These are phyloP conservation scores for Sclerotiophoma versabilis DNA, from an alignment of 2,329 filamentous ascomycete genomes.

Conservation along the genomic window DNA sequence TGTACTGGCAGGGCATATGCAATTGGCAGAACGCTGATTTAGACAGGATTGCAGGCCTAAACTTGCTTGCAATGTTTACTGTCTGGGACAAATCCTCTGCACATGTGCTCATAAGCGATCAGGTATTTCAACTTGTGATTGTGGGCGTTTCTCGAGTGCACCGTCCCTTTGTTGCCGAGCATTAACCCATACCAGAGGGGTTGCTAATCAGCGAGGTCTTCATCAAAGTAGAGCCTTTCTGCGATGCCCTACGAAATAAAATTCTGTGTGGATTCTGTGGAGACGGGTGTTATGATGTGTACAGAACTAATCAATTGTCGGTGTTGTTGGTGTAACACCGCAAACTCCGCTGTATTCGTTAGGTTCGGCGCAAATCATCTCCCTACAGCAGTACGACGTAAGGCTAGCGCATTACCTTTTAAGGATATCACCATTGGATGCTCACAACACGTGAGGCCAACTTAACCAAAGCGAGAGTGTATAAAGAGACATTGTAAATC, in stretches of 20 bases:
- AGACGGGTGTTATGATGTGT: background rate
- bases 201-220: background rate
- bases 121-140: too few relatives aligned
- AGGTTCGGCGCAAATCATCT: background rate
- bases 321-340: background rate
- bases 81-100: too few relatives aligned
- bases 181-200: too few relatives aligned
- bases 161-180: too few relatives aligned
- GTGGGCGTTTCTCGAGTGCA: too few relatives aligned
- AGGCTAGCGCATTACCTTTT: constrained; percentile 1
- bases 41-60: too few relatives aligned
- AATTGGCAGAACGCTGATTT: too few relatives aligned
- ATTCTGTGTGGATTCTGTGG: background rate
- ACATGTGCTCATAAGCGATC: too few relatives aligned
- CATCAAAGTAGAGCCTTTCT: background rate
- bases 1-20: too few relatives aligned
- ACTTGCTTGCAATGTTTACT: too few relatives aligned
- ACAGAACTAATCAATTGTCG: background rate
- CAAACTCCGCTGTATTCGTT: constrained; percentile 1
- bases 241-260: background rate
- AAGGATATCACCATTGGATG: background rate
- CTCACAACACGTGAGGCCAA: background rate
- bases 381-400: constrained; percentile 1
- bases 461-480: background rate
- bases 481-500: background rate